Evolutionary conservation across 139 green algal genomes (phyloP).

Genomic region (Haematococcus lacustris): DNA sequence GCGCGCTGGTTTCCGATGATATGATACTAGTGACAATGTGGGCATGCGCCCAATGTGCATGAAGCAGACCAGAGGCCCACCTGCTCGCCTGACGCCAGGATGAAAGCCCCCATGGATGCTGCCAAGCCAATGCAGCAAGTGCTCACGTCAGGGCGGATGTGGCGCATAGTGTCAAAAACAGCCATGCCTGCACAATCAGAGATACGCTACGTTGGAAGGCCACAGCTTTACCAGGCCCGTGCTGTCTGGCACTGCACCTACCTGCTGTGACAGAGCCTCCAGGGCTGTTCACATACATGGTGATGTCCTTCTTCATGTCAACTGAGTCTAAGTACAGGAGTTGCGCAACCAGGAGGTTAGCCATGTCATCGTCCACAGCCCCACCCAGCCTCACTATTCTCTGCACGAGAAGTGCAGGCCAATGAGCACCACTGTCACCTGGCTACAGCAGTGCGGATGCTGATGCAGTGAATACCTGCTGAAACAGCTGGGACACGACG

Average conservation of each 20-base stretch:
- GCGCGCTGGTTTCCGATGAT: too few relatives aligned
- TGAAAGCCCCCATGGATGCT: constrained; percentile 97
- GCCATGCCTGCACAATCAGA: constrained; percentile 79
- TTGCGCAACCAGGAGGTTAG: constrained; percentile 96
- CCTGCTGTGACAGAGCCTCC: constrained; percentile 91
- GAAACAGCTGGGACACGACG: constrained; percentile 95
- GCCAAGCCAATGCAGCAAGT: constrained; percentile 98
- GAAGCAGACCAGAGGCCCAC: too few relatives aligned
- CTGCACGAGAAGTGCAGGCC: constrained; percentile 40
- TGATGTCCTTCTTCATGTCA: constrained; percentile 82
- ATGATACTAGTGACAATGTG: too few relatives aligned
- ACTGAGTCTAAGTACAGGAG: constrained; percentile 92
- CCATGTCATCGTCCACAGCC: constrained; percentile 99
- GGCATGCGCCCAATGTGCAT: too few relatives aligned
- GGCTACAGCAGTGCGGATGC: background rate
- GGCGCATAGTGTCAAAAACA: constrained; percentile 99
- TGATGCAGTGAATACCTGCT: constrained; percentile 65
- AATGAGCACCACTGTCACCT: constrained; percentile 3
- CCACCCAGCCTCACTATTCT: constrained; percentile 92
- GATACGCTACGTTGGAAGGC: background rate
- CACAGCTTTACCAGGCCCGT: too few relatives aligned
- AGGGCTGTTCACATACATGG: constrained; percentile 98
- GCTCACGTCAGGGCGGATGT: constrained; percentile 90
- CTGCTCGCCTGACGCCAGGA: constrained; percentile 87
- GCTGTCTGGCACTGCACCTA: too few relatives aligned